Evolutionary conservation across 2,329 filamentous ascomycete species (phyloP).

Genomic region (Hyphodiscus sp.): DNA sequence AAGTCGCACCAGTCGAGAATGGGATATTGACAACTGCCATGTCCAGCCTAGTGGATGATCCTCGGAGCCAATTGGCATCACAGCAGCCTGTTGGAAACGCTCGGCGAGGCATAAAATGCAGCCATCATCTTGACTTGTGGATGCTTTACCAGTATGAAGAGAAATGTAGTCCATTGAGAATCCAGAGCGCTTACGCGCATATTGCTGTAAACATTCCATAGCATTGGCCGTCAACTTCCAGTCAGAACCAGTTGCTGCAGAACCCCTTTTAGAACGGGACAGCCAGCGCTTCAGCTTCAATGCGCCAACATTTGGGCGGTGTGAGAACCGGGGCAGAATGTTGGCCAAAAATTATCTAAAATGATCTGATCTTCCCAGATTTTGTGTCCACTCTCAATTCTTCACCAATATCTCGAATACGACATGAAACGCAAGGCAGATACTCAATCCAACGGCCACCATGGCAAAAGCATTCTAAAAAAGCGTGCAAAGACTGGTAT

Average conservation of each 20-base stretch:
- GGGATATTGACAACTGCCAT: slow-evolving; percentile 2
- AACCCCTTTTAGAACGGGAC: slow-evolving; percentile 14
- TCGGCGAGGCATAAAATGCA: background rate
- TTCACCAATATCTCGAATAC: slow-evolving; percentile 10
- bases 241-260: slow-evolving; percentile 9
- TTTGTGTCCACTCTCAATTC: background rate
- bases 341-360: background rate
- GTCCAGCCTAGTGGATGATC: slow-evolving; percentile 2
- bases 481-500: slow-evolving; percentile 45
- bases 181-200: slow-evolving; percentile 21
- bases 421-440: slow-evolving; percentile 57
- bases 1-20: no score
- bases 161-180: slow-evolving; percentile 2
- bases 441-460: slow-evolving; percentile 35
- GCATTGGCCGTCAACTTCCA: slow-evolving; percentile 5
- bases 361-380: slow-evolving; percentile 1
- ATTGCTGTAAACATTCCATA: slow-evolving; percentile 16
- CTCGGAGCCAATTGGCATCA: slow-evolving; percentile 1
- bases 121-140: background rate
- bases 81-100: background rate
- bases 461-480: slow-evolving; percentile 36
- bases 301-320: slow-evolving; percentile 11
- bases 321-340: background rate
- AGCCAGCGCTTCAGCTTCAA: slow-evolving; percentile 20
- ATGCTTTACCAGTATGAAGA: background rate